Evolutionary conservation across 441 rosid species (phyloP).

Genomic region (Arabidopsis hybrid): DNA sequence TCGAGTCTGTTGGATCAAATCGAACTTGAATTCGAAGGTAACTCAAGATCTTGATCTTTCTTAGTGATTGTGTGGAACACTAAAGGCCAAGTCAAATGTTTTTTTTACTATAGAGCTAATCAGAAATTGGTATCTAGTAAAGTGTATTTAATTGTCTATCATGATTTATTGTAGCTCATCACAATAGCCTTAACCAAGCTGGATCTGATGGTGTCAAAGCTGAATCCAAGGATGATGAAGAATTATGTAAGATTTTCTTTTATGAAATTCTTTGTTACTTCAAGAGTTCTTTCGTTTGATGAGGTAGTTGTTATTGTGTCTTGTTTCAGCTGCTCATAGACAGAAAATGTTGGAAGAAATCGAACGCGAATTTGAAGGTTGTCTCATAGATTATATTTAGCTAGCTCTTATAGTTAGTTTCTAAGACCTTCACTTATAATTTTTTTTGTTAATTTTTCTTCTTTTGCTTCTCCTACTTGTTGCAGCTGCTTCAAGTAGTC

Average conservation of each 20-base stretch:
- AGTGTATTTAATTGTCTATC: neutral
- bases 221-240: slow-evolving; percentile 27
- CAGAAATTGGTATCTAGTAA: slow-evolving; percentile 1
- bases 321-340: slow-evolving; percentile 37
- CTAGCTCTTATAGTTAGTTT: slow-evolving; percentile 22
- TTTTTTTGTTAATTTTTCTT: neutral
- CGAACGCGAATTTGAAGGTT: slow-evolving; percentile 41
- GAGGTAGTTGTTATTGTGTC: slow-evolving; percentile 13
- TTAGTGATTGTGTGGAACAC: slow-evolving; percentile 4
- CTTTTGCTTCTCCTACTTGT: slow-evolving; percentile 17
- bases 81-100: neutral
- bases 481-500: slow-evolving; percentile 34
- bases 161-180: slow-evolving; percentile 33
- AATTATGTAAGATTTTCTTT: slow-evolving; percentile 15
- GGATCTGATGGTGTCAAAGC: slow-evolving; percentile 27
- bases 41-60: slow-evolving; percentile 26
- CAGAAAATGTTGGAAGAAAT: slow-evolving; percentile 40
- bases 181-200: slow-evolving; percentile 30
- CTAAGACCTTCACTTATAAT: neutral
- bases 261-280: neutral
- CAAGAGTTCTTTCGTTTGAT: neutral
- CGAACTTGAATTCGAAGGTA: slow-evolving; percentile 42
- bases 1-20: slow-evolving; percentile 32
- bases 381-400: neutral
- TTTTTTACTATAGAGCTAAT: neutral